Evolutionary conservation across 495 filamentous ascomycete genomes (phyloP), one percentile per base, ranked within the genome.

Genomic region (Antarctomyces pellizariae): DNA sequence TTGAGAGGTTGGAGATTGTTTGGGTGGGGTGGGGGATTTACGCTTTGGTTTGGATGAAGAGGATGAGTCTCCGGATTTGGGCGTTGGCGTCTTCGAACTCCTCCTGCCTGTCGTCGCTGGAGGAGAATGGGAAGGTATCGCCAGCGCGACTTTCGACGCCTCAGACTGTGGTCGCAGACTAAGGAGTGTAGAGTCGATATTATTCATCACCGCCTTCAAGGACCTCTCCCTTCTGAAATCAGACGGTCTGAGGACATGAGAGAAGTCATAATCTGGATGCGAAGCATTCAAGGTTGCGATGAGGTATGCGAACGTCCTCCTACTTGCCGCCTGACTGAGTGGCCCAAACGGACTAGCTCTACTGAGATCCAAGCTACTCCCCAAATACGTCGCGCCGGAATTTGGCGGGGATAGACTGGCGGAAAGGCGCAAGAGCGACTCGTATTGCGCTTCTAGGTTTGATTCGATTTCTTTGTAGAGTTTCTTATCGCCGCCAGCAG

Each of bases 231-330:
- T 67, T 24, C 66, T 64, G 48, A 97, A 97, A 43, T 95, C 86
- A 6, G 67, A 60, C 1, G 83, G 82, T 16, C 80, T 69, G 31
- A 93, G 56, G 26, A 82, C 67, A 33, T 91, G 71, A 2, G 78
- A 86, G 51, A 95, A 95, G 48, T 95, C 84, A 47, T 99, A 99
- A 45, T 99, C 89, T 1, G 82, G 74, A 48, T 99, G 83, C 20
- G 75, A 83, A 1, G 84, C 84, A 38, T 99, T 99, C n/a, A 99
- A 59, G 1, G 89, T 93, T 7, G 86, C 86, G 42, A 95, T 93
- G 31, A 95, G 48, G 48, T 95, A 95, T 21, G 86, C 82, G 49
- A 86, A 95, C 0, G 77, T 90, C 25, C 82, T 70, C 7, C 89
- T 76, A 41, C 75, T 80, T 5, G 76, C 75, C 24, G 74, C 64